Conservation (phyloP, 768 basidiomycete species). For the Tricholoma bakamatsutake region DNA sequence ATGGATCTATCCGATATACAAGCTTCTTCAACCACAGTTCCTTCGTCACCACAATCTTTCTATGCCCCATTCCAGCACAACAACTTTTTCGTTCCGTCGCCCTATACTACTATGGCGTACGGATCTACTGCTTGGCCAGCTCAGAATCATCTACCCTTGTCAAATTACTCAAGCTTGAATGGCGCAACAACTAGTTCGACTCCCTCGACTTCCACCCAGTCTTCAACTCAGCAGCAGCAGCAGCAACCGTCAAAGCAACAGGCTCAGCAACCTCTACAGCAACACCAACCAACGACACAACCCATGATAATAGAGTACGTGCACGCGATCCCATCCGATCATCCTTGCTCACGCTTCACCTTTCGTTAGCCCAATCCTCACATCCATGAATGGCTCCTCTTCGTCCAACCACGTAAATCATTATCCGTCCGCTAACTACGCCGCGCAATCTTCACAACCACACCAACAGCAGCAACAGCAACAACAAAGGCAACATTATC, state of each 20-base stretch:
- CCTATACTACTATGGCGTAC: slow-evolving; percentile 51
- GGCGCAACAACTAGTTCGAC: slow-evolving; percentile 56
- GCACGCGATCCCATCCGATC: slow-evolving; percentile 7
- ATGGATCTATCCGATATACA: slow-evolving; percentile 6
- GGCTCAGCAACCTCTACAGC: slow-evolving; percentile 13
- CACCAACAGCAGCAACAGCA: slow-evolving; percentile 31
- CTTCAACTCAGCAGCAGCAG: slow-evolving; percentile 19
- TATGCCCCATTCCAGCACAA: slow-evolving; percentile 35
- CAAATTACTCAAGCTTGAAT: slow-evolving; percentile 72
- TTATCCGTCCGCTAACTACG: slow-evolving; percentile 38
- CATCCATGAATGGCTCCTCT: slow-evolving; percentile 45
- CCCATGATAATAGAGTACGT: slow-evolving; percentile 71
- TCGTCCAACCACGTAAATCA: slow-evolving; percentile 35
- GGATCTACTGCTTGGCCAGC: slow-evolving; percentile 41
- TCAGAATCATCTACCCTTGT: slow-evolving; percentile 48
- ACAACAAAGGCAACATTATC: slow-evolving; percentile 22
- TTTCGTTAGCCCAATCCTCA: slow-evolving; percentile 48
- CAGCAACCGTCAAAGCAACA: slow-evolving; percentile 24
- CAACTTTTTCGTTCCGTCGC: slow-evolving; percentile 38
- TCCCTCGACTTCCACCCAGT: slow-evolving; percentile 21
- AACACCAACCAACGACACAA: slow-evolving; percentile 24
- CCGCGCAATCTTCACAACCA: slow-evolving; percentile 27
- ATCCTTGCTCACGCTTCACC: slow-evolving; percentile 8
- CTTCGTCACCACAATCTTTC: slow-evolving; percentile 34
- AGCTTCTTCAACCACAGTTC: slow-evolving; percentile 31